Evolutionary conservation across 2,329 filamentous ascomycete species (phyloP).

Genomic region (Penicillium polonicum): DNA sequence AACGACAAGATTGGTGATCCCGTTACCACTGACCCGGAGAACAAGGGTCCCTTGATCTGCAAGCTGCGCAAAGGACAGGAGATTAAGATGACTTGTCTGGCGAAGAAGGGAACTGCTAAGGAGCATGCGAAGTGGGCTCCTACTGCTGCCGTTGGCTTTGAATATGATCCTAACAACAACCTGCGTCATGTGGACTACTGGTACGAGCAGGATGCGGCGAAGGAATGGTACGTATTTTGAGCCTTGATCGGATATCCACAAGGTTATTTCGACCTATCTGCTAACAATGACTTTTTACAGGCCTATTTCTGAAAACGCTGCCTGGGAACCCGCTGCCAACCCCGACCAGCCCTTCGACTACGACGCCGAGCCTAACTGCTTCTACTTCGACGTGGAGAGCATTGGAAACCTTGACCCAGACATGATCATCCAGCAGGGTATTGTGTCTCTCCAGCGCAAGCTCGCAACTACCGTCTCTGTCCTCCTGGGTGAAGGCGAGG

Average conservation of each 20-base stretch:
- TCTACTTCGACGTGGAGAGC: constrained; percentile 93
- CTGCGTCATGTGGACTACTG: constrained; percentile 88
- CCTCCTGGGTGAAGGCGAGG: constrained; percentile 56
- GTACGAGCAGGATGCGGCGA: constrained; percentile 80
- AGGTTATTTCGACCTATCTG: neutral
- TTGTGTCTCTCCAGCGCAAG: constrained; percentile 85
- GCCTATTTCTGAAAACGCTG: constrained; percentile 40
- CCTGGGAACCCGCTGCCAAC: constrained; percentile 76
- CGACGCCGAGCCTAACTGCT: constrained; percentile 76
- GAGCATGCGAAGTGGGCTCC: constrained; percentile 99
- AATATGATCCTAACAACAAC: constrained; percentile 98
- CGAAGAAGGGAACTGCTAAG: constrained; percentile 98
- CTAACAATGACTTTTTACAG: constrained; percentile 16
- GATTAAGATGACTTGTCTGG: constrained; percentile 84
- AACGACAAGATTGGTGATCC: constrained; percentile 77
- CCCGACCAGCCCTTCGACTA: constrained; percentile 89
- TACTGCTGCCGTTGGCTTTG: constrained; percentile 87
- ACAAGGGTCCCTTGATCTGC: constrained; percentile 78
- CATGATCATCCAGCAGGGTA: constrained; percentile 81
- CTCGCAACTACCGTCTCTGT: constrained; percentile 74
- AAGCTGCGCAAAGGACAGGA: constrained; percentile 90
- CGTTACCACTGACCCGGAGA: constrained; percentile 78
- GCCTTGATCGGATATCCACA: neutral
- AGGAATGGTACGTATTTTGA: constrained; percentile 70
- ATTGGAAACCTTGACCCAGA: constrained; percentile 87